phyloP scores from a whole-genome alignment of 352 stramenopile genomes.

The Phytophthora cactorum region DNA sequence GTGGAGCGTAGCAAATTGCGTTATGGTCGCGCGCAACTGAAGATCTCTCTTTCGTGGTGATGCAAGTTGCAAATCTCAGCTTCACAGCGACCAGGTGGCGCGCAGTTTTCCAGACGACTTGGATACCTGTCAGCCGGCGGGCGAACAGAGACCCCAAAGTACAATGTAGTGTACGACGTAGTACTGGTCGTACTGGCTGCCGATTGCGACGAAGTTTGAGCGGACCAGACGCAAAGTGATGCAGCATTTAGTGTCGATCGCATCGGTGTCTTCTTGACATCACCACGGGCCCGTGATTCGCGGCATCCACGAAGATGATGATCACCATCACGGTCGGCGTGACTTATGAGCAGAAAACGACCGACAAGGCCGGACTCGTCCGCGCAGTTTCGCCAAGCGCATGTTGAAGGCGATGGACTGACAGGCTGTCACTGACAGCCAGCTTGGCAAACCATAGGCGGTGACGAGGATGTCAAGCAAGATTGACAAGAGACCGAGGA shows the following conservation, averaged over 20 bases:
- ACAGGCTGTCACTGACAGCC: too few relatives aligned
- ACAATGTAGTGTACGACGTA: not conserved
- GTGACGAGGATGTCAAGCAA: too few relatives aligned
- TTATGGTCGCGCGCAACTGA: slow-evolving; percentile 8
- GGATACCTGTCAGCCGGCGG: slow-evolving; percentile 30
- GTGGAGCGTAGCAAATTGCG: slow-evolving; percentile 22
- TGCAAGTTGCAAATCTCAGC: slow-evolving; percentile 26
- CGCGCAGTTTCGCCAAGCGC: slow-evolving; percentile 16
- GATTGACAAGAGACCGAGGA: slow-evolving; percentile 51
- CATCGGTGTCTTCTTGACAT: slow-evolving; percentile 2
- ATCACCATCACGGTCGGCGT: not conserved
- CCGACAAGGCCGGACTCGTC: slow-evolving; percentile 4
- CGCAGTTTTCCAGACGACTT: slow-evolving; percentile 24
- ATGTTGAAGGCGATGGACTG: slow-evolving; percentile 9
- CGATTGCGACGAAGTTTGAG: not conserved
- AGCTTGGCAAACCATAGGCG: too few relatives aligned
- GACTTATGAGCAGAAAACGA: slow-evolving; percentile 23
- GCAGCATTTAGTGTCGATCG: not conserved
- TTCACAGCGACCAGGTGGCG: slow-evolving; percentile 23
- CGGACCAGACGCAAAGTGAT: not conserved
- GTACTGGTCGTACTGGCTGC: not conserved
- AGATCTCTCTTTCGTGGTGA: slow-evolving; percentile 13
- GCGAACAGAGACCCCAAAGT: slow-evolving; percentile 3
- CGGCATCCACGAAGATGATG: not conserved
- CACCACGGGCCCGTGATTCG: not conserved